These are phyloP conservation scores for Leccinum ochraceum DNA, from an alignment of 768 basidiomycete species.

Conservation along the genomic window DNA sequence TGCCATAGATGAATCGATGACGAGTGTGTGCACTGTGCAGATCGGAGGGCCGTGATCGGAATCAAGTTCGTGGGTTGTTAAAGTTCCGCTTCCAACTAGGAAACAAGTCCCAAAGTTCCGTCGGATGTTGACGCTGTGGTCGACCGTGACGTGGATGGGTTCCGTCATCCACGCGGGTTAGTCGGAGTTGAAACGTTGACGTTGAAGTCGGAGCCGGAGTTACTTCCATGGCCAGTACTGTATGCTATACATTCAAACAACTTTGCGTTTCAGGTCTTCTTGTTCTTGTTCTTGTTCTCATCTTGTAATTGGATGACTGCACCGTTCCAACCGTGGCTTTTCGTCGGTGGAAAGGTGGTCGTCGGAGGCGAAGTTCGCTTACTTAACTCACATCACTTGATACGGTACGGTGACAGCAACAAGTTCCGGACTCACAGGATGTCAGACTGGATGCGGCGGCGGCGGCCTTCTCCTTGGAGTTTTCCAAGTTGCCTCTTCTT, in stretches of 20 bases:
- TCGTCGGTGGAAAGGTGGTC: neutral
- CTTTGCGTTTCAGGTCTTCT: neutral
- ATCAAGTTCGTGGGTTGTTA: no score
- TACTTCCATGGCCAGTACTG: no score
- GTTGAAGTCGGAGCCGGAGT: no score
- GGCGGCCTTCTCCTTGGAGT: neutral
- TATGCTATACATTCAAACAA: neutral
- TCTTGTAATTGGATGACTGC: neutral
- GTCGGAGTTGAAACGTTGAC: neutral
- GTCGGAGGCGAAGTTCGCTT: neutral
- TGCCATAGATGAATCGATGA: no score
- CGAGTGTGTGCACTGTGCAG: no score
- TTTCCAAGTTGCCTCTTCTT: neutral
- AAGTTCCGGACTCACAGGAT: neutral
- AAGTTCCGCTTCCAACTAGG: neutral
- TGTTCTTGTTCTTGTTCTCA: neutral
- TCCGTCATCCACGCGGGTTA: neutral
- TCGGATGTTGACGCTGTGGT: neutral
- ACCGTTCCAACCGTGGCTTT: neutral
- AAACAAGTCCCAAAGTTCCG: neutral
- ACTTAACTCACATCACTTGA: no score
- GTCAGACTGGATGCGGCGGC: neutral
- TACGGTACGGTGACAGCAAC: no score
- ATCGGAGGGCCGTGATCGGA: no score
- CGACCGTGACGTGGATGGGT: neutral